A percentile compares a stretch with the other conserved stretches of the same genome.
Evolutionary conservation across 345 rosid genomes (phyloP).

Genomic region (Eucalyptus melliodora): DNA sequence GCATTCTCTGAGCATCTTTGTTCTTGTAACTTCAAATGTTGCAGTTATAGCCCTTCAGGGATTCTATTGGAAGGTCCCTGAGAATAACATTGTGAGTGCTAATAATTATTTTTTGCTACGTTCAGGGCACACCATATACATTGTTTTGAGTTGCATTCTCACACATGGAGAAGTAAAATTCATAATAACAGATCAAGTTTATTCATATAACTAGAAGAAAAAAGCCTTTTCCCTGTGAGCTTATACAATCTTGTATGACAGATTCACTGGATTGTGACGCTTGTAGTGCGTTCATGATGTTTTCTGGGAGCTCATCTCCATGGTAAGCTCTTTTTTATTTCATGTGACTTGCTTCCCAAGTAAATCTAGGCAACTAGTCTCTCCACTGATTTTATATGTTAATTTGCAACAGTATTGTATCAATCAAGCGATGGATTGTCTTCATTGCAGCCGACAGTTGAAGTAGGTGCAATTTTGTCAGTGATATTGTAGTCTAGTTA

Average conservation of each 20-base stretch:
- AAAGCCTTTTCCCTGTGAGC: neutral
- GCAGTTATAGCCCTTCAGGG: slow-evolving; percentile 22
- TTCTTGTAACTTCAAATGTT: slow-evolving; percentile 20
- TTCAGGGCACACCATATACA: neutral
- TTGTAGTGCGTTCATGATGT: slow-evolving; percentile 2
- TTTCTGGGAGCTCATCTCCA: neutral
- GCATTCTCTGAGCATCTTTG: slow-evolving; percentile 26
- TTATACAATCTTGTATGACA: neutral
- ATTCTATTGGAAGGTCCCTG: slow-evolving; percentile 17
- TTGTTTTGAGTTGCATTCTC: neutral
- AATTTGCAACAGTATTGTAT: neutral
- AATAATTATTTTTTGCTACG: neutral
- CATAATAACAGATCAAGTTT: neutral
- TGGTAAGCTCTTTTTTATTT: neutral
- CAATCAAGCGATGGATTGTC: neutral
- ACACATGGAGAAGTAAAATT: neutral
- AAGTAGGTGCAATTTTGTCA: neutral
- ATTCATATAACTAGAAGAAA: neutral
- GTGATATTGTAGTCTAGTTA: neutral
- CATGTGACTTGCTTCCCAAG: neutral
- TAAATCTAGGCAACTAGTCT: neutral
- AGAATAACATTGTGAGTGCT: slow-evolving; percentile 20
- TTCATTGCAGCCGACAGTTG: neutral
- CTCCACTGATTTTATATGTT: neutral
- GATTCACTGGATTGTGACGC: slow-evolving; percentile 21